Percentiles rank a stretch among this genome's conserved stretches.
These are phyloP conservation scores for Stagonosporopsis tanaceti DNA, from an alignment of 2,329 filamentous ascomycete species.

Conservation along the genomic window DNA sequence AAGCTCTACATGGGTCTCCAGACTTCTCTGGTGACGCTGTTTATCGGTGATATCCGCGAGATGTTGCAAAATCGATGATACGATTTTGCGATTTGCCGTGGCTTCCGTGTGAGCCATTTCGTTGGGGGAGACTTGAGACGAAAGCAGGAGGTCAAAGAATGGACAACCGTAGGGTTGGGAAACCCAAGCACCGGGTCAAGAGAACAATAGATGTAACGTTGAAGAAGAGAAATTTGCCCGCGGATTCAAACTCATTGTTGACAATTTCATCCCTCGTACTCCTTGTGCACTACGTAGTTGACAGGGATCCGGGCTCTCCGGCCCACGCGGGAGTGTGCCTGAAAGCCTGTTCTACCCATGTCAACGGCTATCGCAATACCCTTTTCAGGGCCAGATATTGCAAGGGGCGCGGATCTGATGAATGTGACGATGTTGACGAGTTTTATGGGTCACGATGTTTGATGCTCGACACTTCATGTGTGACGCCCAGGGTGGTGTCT, in stretches of 20 bases:
- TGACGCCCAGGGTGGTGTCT: conserved; percentile 1
- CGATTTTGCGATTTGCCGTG: conserved; percentile 35
- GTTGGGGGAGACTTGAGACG: conserved; percentile 16
- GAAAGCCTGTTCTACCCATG: conserved; percentile 26
- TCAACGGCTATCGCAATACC: conserved; percentile 22
- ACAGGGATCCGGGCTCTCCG: conserved; percentile 19
- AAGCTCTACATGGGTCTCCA: conserved; percentile 44
- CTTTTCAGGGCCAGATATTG: not conserved
- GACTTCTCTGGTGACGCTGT: conserved; percentile 40
- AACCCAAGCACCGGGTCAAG: conserved; percentile 18
- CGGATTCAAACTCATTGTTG: conserved; percentile 8
- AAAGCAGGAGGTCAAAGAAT: conserved; percentile 15
- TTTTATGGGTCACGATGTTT: conserved; percentile 3
- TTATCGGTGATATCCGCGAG: conserved; percentile 45
- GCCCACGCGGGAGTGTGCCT: conserved; percentile 15
- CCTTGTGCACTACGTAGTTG: conserved; percentile 20
- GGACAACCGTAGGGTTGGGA: conserved; percentile 14
- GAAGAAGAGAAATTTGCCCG: conserved; percentile 5
- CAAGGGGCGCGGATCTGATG: conserved; percentile 8
- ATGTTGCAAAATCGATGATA: conserved; percentile 36
- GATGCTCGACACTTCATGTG: conserved; percentile 4
- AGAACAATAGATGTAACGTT: conserved; percentile 17
- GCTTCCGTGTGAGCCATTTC: conserved; percentile 36
- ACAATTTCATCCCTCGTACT: conserved; percentile 6
- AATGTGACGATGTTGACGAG: conserved; percentile 9